A percentile compares a stretch with the other conserved stretches of the same genome.
These are phyloP conservation scores for Microdochium nivale DNA, from an alignment of 2,329 filamentous ascomycete species.

Conservation along the genomic window DNA sequence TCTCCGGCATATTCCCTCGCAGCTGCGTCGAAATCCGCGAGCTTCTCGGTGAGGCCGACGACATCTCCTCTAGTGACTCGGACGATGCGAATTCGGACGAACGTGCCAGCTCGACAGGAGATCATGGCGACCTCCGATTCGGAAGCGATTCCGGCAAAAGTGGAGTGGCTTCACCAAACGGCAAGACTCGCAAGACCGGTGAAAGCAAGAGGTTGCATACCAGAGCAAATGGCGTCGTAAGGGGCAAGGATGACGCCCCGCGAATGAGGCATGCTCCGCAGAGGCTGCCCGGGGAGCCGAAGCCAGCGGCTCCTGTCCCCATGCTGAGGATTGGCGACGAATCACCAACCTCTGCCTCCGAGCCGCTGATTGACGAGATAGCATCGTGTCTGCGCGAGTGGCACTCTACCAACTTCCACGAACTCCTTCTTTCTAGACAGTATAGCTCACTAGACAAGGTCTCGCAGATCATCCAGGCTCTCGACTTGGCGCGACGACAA, in stretches of 20 bases:
- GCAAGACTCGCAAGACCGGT: slow-evolving; percentile 21
- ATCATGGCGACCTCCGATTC: slow-evolving; percentile 21
- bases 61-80: slow-evolving; percentile 31
- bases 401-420: slow-evolving; percentile 95
- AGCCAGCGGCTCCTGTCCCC: slow-evolving; percentile 85
- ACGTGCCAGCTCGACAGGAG: slow-evolving; percentile 15
- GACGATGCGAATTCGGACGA: slow-evolving; percentile 27
- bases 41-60: slow-evolving; percentile 69
- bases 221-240: not conserved
- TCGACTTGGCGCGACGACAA: slow-evolving; percentile 81
- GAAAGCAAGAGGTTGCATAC: slow-evolving; percentile 6
- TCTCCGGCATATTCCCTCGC: slow-evolving; percentile 94
- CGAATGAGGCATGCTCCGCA: slow-evolving; percentile 27
- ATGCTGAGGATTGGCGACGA: slow-evolving; percentile 98
- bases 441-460: slow-evolving; percentile 77
- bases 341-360: slow-evolving; percentile 78
- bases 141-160: slow-evolving; percentile 46
- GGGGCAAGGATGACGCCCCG: not conserved
- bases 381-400: slow-evolving; percentile 94
- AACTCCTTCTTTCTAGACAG: slow-evolving; percentile 73
- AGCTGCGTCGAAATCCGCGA: slow-evolving; percentile 94
- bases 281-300: slow-evolving; percentile 55
- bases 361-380: slow-evolving; percentile 94
- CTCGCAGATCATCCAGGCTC: slow-evolving; percentile 67
- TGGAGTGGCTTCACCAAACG: slow-evolving; percentile 33